Evolutionary conservation across 108 stramenopile genomes (phyloP).

Genomic region (Asterionellopsis glacialis): DNA sequence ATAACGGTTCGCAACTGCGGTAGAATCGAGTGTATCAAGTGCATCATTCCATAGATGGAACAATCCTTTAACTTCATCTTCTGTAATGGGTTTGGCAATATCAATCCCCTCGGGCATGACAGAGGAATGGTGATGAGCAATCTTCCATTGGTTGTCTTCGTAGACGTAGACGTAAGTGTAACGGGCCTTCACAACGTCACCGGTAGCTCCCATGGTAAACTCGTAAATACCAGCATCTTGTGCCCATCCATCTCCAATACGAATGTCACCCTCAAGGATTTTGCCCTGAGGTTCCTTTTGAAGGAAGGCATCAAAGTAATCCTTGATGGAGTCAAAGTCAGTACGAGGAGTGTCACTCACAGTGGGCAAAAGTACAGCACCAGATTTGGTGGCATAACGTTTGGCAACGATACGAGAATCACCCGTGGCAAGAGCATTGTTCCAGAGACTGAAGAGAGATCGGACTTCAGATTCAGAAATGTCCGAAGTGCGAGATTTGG

Average conservation of each 20-base stretch:
- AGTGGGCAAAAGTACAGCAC: too few species aligned
- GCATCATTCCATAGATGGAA: conserved; percentile 62
- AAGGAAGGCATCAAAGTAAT: conserved; percentile 46
- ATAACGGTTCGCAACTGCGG: conserved; percentile 34
- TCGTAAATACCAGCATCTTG: conserved; percentile 58
- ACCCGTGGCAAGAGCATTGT: conserved; percentile 40
- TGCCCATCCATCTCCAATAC: conserved; percentile 42
- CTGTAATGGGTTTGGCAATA: conserved; percentile 29
- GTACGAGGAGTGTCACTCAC: conserved; percentile 44
- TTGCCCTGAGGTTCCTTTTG: conserved; percentile 53
- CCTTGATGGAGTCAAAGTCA: conserved; percentile 47
- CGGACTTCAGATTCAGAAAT: too few species aligned
- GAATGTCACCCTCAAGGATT: conserved; percentile 45
- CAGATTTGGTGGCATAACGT: conserved; percentile 31
- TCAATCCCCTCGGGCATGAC: conserved; percentile 6
- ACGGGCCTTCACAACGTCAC: conserved; percentile 46
- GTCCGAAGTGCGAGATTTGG: too few species aligned
- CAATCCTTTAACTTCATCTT: conserved; percentile 36
- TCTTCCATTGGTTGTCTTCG: conserved; percentile 62
- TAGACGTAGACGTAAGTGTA: conserved; percentile 46
- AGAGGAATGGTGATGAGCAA: conserved; percentile 48
- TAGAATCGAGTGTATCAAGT: conserved; percentile 41
- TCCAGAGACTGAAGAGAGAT: too few species aligned
- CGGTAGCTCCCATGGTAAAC: conserved; percentile 40
- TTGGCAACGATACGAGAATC: conserved; percentile 36